phyloP scores from a whole-genome alignment of 1,284 basidiomycete genomes.

The Stygiomarasmius scandens region DNA sequence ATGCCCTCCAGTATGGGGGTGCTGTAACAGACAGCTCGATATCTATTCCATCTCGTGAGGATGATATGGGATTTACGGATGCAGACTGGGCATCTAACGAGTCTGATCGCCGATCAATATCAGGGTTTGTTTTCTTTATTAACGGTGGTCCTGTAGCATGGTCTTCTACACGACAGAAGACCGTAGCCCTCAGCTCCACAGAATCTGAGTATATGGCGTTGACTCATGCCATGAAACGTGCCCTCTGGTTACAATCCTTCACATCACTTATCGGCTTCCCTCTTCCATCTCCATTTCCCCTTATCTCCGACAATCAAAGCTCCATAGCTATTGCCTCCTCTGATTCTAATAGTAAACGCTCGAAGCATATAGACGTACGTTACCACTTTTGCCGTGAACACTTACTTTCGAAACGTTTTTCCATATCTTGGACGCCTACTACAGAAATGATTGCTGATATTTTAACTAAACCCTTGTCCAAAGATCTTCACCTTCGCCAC shows the following conservation, averaged over 20 bases:
- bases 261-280: slow-evolving; percentile 18
- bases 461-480: slow-evolving; percentile 4
- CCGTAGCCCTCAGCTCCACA: slow-evolving; percentile 25
- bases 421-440: not conserved
- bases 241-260: slow-evolving; percentile 29
- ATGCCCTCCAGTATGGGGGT: not conserved
- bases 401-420: slow-evolving; percentile 18
- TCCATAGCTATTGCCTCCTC: slow-evolving; percentile 25
- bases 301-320: slow-evolving; percentile 8
- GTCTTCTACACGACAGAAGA: slow-evolving; percentile 32
- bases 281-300: slow-evolving; percentile 1
- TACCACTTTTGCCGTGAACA: slow-evolving; percentile 37
- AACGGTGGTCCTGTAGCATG: slow-evolving; percentile 24
- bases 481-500: too few species aligned
- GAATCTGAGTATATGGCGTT: slow-evolving; percentile 30
- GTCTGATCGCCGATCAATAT: slow-evolving; percentile 22
- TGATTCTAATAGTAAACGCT: slow-evolving; percentile 19
- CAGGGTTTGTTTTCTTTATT: slow-evolving; percentile 27
- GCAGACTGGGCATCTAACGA: slow-evolving; percentile 28
- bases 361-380: slow-evolving; percentile 42
- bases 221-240: slow-evolving; percentile 32
- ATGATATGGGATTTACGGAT: slow-evolving; percentile 21
- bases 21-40: not conserved
- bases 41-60: not conserved
- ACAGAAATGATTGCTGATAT: slow-evolving; percentile 9